These are phyloP conservation scores for Symbiodinium natans DNA, from an alignment of 73 alveolate genomes.

Conservation along the genomic window DNA sequence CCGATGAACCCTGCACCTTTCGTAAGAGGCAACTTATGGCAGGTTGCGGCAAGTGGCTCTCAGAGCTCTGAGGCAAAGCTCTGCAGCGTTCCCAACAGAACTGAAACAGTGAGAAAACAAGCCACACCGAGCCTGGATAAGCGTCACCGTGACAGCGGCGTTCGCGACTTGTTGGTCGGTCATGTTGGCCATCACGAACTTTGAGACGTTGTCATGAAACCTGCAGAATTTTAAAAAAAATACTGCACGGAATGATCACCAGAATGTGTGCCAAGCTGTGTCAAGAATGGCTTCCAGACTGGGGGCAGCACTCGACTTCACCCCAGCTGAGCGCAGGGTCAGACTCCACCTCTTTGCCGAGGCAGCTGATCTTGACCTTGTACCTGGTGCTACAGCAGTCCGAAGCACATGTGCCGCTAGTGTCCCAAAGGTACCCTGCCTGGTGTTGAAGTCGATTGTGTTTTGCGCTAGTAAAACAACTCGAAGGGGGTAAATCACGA, in stretches of 20 bases:
- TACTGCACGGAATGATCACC: neutral
- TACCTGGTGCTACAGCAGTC: neutral
- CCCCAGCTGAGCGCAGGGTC: slow-evolving; percentile 51
- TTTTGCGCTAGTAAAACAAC: slow-evolving; percentile 36
- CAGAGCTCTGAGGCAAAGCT: no score
- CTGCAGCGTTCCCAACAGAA: no score
- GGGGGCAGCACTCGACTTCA: slow-evolving; percentile 17
- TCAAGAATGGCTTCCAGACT: neutral
- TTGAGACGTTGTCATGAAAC: slow-evolving; percentile 39
- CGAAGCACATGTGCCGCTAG: no score
- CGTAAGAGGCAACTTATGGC: no score
- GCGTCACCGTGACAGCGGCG: slow-evolving; percentile 4
- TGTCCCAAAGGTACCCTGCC: neutral
- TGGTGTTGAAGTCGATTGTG: slow-evolving; percentile 29
- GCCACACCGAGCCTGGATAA: no score
- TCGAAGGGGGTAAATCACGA: slow-evolving; percentile 64
- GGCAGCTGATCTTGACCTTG: slow-evolving; percentile 40
- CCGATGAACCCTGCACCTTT: no score
- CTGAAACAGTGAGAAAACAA: no score
- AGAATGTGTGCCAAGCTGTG: neutral
- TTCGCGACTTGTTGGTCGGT: slow-evolving; percentile 29
- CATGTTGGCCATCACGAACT: slow-evolving; percentile 25
- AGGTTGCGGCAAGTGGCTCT: no score
- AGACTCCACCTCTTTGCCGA: slow-evolving; percentile 46
- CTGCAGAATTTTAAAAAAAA: neutral